Base-by-base conservation (phyloP, 495 filamentous ascomycete genomes). In the Aspergillus hancockii region DNA sequence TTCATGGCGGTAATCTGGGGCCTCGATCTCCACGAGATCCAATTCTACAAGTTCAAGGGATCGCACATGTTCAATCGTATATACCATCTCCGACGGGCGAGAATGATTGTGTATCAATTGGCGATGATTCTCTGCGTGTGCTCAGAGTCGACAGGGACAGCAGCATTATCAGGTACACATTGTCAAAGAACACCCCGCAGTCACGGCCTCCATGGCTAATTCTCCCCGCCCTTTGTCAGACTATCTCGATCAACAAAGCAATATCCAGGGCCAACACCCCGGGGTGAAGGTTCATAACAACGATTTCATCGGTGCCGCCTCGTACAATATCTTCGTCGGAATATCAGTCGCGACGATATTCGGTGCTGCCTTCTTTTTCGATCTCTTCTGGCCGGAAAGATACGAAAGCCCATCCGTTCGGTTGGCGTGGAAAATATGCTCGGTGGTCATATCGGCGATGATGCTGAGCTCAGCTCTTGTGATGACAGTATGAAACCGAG, bases 291-390 rank as follows among this genome's bases (percentile, higher is more conserved):
- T 76, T 18, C 67, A 78, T 60, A 81, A 81, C 65, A 72, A 81
- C 63, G 70, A 76, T 57, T 78, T 76, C 61, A 68, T 82, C 59
- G 81, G 79, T 40, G 75, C 71, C 12, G 69, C 68, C 1, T 75
- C 72, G 23, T 82, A 78, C 64, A 83, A 82, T 62, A 80, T 83
- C 59, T 83, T 79, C 62, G 73, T 76, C 32, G 79, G 81, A 40
- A 69, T 83, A 22, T 79, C 75, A n/a, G 75, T 82, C 0, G 81
- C 79, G 1, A 77, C 73, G 31, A 78, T 83, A 59, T 83, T 83
- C 63, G 79, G 81, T 23, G 75, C 71, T 10, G 81, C 71, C 8
- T 82, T 82, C 67, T 82, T 82, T 73, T 81, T 81, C 59, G 81
- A 82, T 53, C 71, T 83, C 6, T 79, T 81, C 62, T 81, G 78